Percentiles rank a stretch among this genome's conserved stretches.
phyloP scores from a whole-genome alignment of 345 rosid genomes.

The Citrus medica region DNA sequence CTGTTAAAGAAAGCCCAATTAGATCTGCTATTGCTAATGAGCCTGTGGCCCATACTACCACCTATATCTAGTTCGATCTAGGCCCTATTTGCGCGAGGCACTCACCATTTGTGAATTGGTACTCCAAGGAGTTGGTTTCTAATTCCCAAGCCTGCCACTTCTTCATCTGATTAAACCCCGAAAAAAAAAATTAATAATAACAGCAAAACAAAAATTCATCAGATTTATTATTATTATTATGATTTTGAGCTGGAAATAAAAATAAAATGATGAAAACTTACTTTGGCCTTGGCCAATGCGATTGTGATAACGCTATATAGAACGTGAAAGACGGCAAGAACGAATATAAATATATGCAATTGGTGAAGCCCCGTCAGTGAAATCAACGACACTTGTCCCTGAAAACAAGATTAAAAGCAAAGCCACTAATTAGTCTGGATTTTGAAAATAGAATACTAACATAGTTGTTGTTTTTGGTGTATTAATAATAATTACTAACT shows the following conservation, averaged over 20 bases:
- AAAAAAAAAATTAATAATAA: neutral
- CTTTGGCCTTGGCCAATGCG: conserved; percentile 38
- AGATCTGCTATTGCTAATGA: neutral
- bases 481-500: too few species aligned
- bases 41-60: neutral
- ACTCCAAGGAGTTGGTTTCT: conserved; percentile 31
- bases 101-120: conserved; percentile 44
- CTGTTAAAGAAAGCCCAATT: conserved; percentile 17
- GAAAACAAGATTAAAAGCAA: neutral
- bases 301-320: conserved; percentile 47
- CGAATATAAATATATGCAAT: conserved; percentile 59
- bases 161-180: conserved; percentile 33
- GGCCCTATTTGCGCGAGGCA: too few species aligned
- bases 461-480: too few species aligned
- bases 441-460: too few species aligned
- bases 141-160: conserved; percentile 66
- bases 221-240: neutral
- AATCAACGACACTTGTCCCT: conserved; percentile 44
- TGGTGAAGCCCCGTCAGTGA: conserved; percentile 54
- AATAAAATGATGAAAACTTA: neutral
- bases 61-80: too few species aligned
- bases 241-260: neutral
- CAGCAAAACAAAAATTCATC: too few species aligned
- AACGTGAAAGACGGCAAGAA: conserved; percentile 60
- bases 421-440: too few species aligned